phyloP scores from a whole-genome alignment of 257 asterid species.

The Ocimum tenuiflorum region DNA sequence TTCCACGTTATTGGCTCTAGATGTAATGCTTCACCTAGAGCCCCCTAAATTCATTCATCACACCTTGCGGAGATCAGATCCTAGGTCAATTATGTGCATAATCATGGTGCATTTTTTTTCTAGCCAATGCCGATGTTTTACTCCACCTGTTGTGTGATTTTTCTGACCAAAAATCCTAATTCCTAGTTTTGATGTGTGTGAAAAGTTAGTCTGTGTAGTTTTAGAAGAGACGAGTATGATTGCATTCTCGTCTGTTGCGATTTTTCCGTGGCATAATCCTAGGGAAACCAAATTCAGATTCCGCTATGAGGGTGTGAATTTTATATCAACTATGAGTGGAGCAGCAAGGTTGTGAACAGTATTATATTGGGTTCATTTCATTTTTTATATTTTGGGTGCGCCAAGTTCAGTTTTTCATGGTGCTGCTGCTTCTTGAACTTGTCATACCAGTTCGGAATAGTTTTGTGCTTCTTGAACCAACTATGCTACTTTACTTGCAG shows the following conservation, averaged over 20 bases:
- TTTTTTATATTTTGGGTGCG: neutral
- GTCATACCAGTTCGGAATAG: neutral
- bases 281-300: neutral
- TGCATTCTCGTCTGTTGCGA: neutral
- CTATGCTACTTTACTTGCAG: conserved; percentile 30
- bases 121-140: conserved; percentile 22
- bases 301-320: neutral
- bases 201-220: neutral
- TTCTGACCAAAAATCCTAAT: neutral
- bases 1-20: conserved; percentile 5
- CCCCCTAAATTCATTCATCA: neutral
- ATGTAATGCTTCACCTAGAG: conserved; percentile 1
- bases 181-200: neutral
- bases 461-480: neutral
- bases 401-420: neutral
- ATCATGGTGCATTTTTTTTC: conserved; percentile 19
- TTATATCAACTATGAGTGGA: neutral
- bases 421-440: conserved; percentile 7
- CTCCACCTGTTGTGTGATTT: conserved; percentile 15
- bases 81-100: conserved; percentile 17
- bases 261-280: neutral
- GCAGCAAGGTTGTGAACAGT: neutral
- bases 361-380: neutral
- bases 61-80: neutral
- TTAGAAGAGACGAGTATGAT: neutral